Percentiles rank a stretch among this genome's conserved stretches.
Conservation (phyloP, 345 rosid genomes). For the Euclidium syriacum region DNA sequence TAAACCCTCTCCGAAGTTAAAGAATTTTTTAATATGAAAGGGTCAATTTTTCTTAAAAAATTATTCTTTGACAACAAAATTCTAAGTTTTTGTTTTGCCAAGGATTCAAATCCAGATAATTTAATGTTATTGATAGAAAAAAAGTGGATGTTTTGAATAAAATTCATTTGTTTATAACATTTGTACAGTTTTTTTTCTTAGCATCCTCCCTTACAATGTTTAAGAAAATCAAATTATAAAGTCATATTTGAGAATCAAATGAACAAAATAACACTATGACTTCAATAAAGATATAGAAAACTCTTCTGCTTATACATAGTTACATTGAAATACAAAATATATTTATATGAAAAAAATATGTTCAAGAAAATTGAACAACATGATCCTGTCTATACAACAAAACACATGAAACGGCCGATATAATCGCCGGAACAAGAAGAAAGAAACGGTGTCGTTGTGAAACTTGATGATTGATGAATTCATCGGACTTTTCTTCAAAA, state of each 20-base stretch:
- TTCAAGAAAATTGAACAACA: slow-evolving; percentile 26
- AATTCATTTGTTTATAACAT: no score
- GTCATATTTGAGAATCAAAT: neutral
- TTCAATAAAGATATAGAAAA: neutral
- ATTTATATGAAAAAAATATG: neutral
- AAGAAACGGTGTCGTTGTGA: slow-evolving; percentile 27
- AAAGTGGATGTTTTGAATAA: no score
- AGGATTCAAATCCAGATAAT: no score
- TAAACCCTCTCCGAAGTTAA: no score
- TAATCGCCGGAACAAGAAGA: slow-evolving; percentile 35
- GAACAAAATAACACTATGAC: neutral
- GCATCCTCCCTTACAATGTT: no score
- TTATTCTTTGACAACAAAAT: neutral
- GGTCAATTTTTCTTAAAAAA: no score
- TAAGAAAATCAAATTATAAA: neutral
- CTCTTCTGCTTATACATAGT: slow-evolving; percentile 13
- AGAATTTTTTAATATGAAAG: no score
- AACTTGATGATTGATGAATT: neutral
- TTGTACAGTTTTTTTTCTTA: no score
- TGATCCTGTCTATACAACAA: slow-evolving; percentile 32
- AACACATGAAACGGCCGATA: slow-evolving; percentile 33
- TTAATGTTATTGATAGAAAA: no score
- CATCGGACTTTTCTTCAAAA: slow-evolving; percentile 39
- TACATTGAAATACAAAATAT: neutral
- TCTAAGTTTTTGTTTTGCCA: no score